Conservation (phyloP, 768 basidiomycete species). For the Leccinum disarticulatum region DNA sequence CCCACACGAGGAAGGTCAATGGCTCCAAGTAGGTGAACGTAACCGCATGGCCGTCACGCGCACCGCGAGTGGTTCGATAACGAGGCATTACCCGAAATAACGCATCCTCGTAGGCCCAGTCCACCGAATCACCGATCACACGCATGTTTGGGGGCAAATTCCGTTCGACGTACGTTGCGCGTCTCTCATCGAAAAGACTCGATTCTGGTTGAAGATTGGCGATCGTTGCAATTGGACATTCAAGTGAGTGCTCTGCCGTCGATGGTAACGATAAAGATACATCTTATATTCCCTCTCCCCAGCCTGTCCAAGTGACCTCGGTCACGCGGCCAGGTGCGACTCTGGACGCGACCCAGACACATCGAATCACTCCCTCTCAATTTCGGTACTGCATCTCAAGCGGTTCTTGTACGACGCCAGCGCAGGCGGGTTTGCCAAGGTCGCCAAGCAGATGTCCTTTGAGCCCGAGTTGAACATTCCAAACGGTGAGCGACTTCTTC, state of each 20-base stretch:
- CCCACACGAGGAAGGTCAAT: constrained; percentile 62
- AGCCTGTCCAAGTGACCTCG: constrained; percentile 71
- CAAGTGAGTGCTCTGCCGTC: constrained; percentile 47
- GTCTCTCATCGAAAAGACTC: constrained; percentile 84
- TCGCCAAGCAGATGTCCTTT: constrained; percentile 79
- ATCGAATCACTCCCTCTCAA: constrained; percentile 82
- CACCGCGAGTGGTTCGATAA: constrained; percentile 50
- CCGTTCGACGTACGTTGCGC: constrained; percentile 76
- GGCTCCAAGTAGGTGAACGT: constrained; percentile 91
- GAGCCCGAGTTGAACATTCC: constrained; percentile 76
- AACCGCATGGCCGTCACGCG: constrained; percentile 77
- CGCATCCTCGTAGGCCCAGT: constrained; percentile 56
- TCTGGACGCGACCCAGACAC: constrained; percentile 73
- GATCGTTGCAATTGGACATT: constrained; percentile 85
- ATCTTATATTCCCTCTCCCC: constrained; percentile 70
- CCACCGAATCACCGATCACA: constrained; percentile 83
- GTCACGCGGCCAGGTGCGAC: too few relatives aligned
- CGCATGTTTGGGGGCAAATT: constrained; percentile 93
- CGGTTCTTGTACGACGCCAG: constrained; percentile 83
- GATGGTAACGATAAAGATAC: accelerated
- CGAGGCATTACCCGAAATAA: not conserved
- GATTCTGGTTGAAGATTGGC: constrained; percentile 89
- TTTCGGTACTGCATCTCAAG: constrained; percentile 88
- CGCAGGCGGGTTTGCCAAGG: constrained; percentile 80
- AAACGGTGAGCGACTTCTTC: constrained; percentile 41